Evolutionary conservation across 768 basidiomycete species (phyloP).

Genomic region (Suillus lakei): DNA sequence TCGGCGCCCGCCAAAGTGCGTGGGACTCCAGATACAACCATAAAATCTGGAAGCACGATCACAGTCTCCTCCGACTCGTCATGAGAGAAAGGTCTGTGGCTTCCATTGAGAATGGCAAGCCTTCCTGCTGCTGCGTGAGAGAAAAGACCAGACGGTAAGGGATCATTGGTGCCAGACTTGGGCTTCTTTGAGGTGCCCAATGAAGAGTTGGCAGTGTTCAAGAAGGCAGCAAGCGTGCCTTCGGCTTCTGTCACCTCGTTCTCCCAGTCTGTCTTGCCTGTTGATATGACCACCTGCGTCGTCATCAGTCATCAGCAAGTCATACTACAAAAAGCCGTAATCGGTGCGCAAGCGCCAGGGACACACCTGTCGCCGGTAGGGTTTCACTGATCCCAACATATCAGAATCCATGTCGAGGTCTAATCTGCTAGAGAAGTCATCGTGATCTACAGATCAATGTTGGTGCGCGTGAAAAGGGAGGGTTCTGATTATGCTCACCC

Average conservation of each 20-base stretch:
- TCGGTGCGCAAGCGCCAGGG: background rate
- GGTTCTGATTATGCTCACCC: constrained; percentile 42
- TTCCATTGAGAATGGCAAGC: constrained; percentile 83
- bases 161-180: constrained; percentile 16
- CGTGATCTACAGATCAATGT: constrained; percentile 55
- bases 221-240: constrained; percentile 70
- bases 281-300: constrained; percentile 81
- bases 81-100: constrained; percentile 67
- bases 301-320: constrained; percentile 8
- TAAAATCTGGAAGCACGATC: constrained; percentile 92
- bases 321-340: background rate
- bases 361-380: constrained; percentile 79
- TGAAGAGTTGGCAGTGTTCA: constrained; percentile 30
- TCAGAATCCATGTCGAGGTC: constrained; percentile 78
- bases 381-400: constrained; percentile 86
- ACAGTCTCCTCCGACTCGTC: constrained; percentile 73
- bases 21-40: constrained; percentile 74
- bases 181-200: constrained; percentile 15
- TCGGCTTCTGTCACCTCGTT: constrained; percentile 74
- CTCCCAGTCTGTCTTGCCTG: constrained; percentile 89
- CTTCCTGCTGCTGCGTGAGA: constrained; percentile 55
- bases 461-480: constrained; percentile 35
- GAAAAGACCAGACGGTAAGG: constrained; percentile 56
- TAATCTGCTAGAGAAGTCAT: constrained; percentile 74
- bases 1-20: constrained; percentile 68